Base-by-base conservation (phyloP, 2,329 filamentous ascomycete genomes). In the Phialophora verrucosa region DNA sequence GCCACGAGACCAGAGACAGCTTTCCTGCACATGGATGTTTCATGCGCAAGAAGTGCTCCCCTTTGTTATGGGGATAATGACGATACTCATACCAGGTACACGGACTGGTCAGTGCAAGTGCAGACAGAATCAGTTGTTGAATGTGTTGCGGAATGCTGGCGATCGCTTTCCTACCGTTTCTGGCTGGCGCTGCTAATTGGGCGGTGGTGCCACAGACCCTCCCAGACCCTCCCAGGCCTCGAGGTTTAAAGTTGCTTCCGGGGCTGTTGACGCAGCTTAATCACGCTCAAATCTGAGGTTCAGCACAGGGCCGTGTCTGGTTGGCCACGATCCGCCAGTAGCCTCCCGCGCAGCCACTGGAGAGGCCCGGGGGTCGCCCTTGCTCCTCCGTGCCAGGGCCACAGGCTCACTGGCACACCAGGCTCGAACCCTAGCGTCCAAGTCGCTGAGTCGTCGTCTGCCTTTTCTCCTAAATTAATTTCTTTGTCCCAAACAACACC, bases 401-500 rank as follows among this genome's bases (percentile, higher is more conserved):
- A 20, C 20, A 51, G 20, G 49, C 49, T 51, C 49, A 51, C 38
- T 17, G 17, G 38, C 38, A n/a, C 49, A 51, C 49, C 49, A 51
- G 49, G 49, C 49, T 61, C 59, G 50, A 53, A 53, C 59, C 50
- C 50, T 61, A 61, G 59, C 50, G 49, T 29, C 27, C 14, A 49
- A 31, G n/a, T 35, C 31, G 32, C 47, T 53, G 49, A 25, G 47
- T 44, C 32, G 47, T 51, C 49, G 32, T 38, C 59, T 51, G 25
- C 47, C 64, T 61, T 57, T 67, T 62, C 67, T 67, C 25, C 25
- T 55, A 55, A 55, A 27, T 55, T 67, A 69, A 67, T 69, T 69
- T 62, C 64, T 65, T 66, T 64, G 66, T 44, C 61, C 57, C 61
- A 65, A 66, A 66, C 64, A 63, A 54, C 67, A 67, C 61, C 62